Percentiles rank a stretch among this genome's conserved stretches.
phyloP scores from a whole-genome alignment of 371 early-diverging fungal genomes.

The Lichtheimia ornata region DNA sequence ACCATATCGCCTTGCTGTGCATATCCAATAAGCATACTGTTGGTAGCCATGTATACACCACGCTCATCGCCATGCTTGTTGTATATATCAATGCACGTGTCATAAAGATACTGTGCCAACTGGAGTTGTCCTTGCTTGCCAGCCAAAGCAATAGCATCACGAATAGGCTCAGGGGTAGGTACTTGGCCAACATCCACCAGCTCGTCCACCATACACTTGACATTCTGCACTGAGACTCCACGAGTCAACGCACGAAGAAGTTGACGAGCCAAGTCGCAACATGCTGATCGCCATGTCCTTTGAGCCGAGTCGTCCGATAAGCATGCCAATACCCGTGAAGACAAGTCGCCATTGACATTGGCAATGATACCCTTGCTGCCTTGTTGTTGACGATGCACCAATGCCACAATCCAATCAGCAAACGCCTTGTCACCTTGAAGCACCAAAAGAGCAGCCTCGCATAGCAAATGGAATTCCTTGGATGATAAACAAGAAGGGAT shows the following conservation, averaged over 20 bases:
- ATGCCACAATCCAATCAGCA: neutral
- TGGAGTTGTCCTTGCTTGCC: conserved; percentile 49
- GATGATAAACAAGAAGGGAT: neutral
- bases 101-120: conserved; percentile 32
- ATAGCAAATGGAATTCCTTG: neutral
- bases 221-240: conserved; percentile 21
- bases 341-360: neutral
- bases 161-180: conserved; percentile 38
- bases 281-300: no score
- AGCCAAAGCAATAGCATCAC: conserved; percentile 46
- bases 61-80: conserved; percentile 5
- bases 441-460: neutral
- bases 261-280: neutral
- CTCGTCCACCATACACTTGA: conserved; percentile 22
- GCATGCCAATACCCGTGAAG: neutral
- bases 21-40: conserved; percentile 61
- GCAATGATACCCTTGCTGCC: neutral
- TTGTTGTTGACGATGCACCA: neutral
- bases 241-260: conserved; percentile 27
- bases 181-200: conserved; percentile 22
- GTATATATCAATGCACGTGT: conserved; percentile 16
- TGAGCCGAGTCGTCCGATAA: neutral
- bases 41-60: conserved; percentile 43
- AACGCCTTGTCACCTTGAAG: neutral
- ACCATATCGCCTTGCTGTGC: conserved; percentile 58